Conservation (phyloP, 495 filamentous ascomycete genomes). For the Cercophora scortea region DNA sequence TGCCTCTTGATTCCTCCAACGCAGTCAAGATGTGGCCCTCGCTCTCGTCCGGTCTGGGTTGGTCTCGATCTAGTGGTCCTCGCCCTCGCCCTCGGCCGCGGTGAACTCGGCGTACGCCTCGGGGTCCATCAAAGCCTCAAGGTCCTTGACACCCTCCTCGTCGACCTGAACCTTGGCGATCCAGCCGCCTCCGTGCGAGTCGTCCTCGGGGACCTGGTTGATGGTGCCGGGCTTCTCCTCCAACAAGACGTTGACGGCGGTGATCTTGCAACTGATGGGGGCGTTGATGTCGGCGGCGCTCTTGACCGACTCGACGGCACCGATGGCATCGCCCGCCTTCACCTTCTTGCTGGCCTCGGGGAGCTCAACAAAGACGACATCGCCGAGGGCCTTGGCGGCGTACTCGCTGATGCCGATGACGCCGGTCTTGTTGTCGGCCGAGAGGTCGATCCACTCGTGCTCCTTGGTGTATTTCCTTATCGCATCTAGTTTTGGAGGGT, state of each 20-base stretch:
- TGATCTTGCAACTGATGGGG: slow-evolving; percentile 70
- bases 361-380: slow-evolving; percentile 95
- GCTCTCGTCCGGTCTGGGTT: too few relatives aligned
- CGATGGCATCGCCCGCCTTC: slow-evolving; percentile 66
- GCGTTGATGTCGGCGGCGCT: slow-evolving; percentile 92
- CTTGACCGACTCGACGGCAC: slow-evolving; percentile 97
- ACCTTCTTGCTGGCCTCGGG: slow-evolving; percentile 58
- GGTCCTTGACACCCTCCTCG: slow-evolving; percentile 53
- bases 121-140: slow-evolving; percentile 65
- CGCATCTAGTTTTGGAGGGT: slow-evolving; percentile 25
- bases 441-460: slow-evolving; percentile 95
- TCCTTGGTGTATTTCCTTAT: slow-evolving; percentile 92
- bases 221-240: slow-evolving; percentile 79
- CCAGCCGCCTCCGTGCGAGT: slow-evolving; percentile 76
- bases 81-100: slow-evolving; percentile 23
- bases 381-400: slow-evolving; percentile 83
- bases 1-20: too few relatives aligned
- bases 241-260: slow-evolving; percentile 60
- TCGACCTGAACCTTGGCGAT: slow-evolving; percentile 76
- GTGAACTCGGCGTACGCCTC: slow-evolving; percentile 67
- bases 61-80: slow-evolving; percentile 9
- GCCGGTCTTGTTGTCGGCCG: slow-evolving; percentile 61
- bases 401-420: slow-evolving; percentile 82
- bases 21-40: too few relatives aligned
- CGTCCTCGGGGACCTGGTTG: slow-evolving; percentile 68